Evolutionary conservation across 305 asterid species (phyloP).

Genomic region (Fraxinus latifolia): DNA sequence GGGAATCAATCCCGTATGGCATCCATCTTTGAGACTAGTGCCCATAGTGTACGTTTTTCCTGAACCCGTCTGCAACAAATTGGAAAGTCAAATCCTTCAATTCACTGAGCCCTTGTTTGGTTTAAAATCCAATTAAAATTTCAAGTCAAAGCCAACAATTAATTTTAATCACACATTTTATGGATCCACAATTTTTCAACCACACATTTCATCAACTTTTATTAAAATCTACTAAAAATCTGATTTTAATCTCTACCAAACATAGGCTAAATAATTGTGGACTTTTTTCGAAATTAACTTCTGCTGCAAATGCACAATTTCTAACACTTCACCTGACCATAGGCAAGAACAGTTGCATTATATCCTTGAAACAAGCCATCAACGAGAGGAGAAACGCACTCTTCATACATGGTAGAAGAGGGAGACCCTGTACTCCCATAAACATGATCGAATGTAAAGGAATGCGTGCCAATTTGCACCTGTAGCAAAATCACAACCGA

Average conservation of each 20-base stretch:
- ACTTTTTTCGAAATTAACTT: background rate
- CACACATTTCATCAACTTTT: background rate
- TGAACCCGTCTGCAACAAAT: slow-evolving; percentile 85
- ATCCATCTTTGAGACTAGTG: slow-evolving; percentile 80
- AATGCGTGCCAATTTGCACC: slow-evolving; percentile 95
- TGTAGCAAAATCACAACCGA: slow-evolving; percentile 32
- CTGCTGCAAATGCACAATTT: background rate
- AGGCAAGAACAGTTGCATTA: slow-evolving; percentile 97
- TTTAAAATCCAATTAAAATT: background rate
- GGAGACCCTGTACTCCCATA: slow-evolving; percentile 85
- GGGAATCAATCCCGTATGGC: slow-evolving; percentile 81
- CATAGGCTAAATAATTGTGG: background rate
- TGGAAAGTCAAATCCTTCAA: slow-evolving; percentile 21
- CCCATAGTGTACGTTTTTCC: slow-evolving; percentile 99
- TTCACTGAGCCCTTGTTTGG: background rate
- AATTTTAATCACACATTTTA: background rate
- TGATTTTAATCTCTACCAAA: background rate
- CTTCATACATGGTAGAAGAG: slow-evolving; percentile 80
- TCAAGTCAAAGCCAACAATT: background rate
- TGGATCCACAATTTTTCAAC: background rate
- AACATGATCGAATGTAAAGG: slow-evolving; percentile 97
- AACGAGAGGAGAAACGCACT: slow-evolving; percentile 91
- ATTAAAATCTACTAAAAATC: background rate
- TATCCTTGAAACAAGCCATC: slow-evolving; percentile 99
- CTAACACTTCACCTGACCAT: slow-evolving; percentile 79